phyloP scores from a whole-genome alignment of 495 filamentous ascomycete species.

The Apodospora peruviana region DNA sequence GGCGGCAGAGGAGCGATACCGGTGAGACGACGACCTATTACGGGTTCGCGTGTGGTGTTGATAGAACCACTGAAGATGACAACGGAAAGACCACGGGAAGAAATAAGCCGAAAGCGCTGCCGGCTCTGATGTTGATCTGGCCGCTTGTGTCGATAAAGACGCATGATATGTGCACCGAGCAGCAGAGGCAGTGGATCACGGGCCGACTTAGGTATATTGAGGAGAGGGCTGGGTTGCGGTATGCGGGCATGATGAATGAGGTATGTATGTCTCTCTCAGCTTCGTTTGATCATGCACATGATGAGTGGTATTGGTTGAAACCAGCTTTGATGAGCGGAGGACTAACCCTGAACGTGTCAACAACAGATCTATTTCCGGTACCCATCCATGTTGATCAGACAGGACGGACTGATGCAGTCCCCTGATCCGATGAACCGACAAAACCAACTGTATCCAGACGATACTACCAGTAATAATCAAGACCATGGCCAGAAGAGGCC shows the following conservation, averaged over 20 bases:
- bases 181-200: slow-evolving; percentile 39
- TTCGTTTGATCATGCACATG: too few species aligned
- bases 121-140: slow-evolving; percentile 36
- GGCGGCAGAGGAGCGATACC: too few species aligned
- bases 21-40: slow-evolving; percentile 17
- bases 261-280: too few species aligned
- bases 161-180: slow-evolving; percentile 39
- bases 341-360: background rate
- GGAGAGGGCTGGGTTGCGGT: slow-evolving; percentile 36
- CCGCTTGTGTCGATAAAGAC: slow-evolving; percentile 31
- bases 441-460: too few species aligned
- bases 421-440: slow-evolving; percentile 7
- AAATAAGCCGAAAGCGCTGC: slow-evolving; percentile 38
- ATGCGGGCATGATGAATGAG: slow-evolving; percentile 35
- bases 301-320: too few species aligned
- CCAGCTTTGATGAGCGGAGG: too few species aligned
- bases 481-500: too few species aligned
- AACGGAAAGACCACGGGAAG: too few species aligned
- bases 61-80: slow-evolving; percentile 6
- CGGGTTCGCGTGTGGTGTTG: slow-evolving; percentile 34
- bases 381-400: slow-evolving; percentile 44
- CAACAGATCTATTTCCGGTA: slow-evolving; percentile 37
- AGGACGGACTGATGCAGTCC: slow-evolving; percentile 24
- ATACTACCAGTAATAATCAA: too few species aligned
- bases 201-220: slow-evolving; percentile 38